Base-by-base conservation (phyloP, 345 rosid species). In the Lumnitzera racemosa region DNA sequence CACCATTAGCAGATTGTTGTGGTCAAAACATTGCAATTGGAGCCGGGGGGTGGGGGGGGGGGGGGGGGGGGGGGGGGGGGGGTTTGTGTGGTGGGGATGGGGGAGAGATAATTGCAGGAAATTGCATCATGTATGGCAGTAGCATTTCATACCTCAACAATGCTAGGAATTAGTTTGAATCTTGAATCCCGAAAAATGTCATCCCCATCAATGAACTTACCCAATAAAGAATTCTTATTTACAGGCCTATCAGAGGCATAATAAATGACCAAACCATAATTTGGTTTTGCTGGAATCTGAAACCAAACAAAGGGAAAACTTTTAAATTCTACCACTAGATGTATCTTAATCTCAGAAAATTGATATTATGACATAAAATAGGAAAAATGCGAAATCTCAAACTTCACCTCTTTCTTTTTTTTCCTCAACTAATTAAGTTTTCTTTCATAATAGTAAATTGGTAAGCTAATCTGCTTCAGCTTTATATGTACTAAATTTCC, bases 251-350 rank as follows among this genome's bases (percentile, higher is more conserved):
- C 89, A 57, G 96, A 73, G 16, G 89, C 99, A 77, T 82, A 90
- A 65, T 90, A 94, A 63, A 86, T 79, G 54, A 90, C 96, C 86
- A 94, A 67, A 74, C 91, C 84, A 71, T 94, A 88, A 78, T 90
- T 86, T 49, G 99, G 97, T 74, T 80, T 94, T 53, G 91, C 95
- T 12, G 99, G 99, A 69, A 94, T 78, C 99, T 94, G 82, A 56
- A 66, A 76, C 49, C 15, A 51, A 13, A 49, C 57, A 58, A 56
- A 61, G 15, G 27, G 9, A 47, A 50, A 61, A 12, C 57, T n/a
- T 24, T 49, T 9, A 25, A 56, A 29, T 29, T 60, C 25, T 36
- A 36, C 62, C 56, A 57, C 36, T 47, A 46, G 55, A 61, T 13
- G 46, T 36, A 47, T 52, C 43, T 60, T 48, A 51, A 61, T 12